These are phyloP conservation scores for Lentinula boryana DNA, from an alignment of 768 basidiomycete genomes.

Conservation along the genomic window DNA sequence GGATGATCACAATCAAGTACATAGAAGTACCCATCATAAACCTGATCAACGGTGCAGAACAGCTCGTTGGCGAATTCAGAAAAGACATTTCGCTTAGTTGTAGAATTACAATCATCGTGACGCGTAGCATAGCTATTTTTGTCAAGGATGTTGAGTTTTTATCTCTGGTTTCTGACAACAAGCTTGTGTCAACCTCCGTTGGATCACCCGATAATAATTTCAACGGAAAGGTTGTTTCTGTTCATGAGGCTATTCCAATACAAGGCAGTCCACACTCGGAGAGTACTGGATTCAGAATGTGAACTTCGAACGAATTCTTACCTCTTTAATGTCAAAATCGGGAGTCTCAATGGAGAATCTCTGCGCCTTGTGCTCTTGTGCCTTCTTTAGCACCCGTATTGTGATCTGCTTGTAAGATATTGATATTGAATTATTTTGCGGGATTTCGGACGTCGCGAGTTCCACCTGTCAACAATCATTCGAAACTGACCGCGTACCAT, in stretches of 20 bases:
- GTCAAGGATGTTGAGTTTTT: not conserved
- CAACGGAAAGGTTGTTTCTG: not conserved
- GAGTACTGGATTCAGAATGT: too few relatives aligned
- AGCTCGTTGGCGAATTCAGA: too few relatives aligned
- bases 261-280: not conserved
- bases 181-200: not conserved
- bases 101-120: too few relatives aligned
- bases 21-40: too few relatives aligned
- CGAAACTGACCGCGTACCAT: not conserved
- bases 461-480: not conserved
- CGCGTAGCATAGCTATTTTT: not conserved
- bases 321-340: not conserved
- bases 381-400: not conserved
- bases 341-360: not conserved
- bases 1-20: too few relatives aligned
- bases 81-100: too few relatives aligned
- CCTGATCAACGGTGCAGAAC: too few relatives aligned
- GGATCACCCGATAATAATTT: not conserved
- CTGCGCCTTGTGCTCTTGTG: not conserved
- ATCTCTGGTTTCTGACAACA: not conserved
- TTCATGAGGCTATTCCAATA: not conserved
- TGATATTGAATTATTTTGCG: not conserved
- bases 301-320: not conserved
- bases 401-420: not conserved
- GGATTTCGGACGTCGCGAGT: not conserved